These are phyloP conservation scores for Phytopythium ostracodes DNA, from an alignment of 352 stramenopile genomes.

Conservation along the genomic window DNA sequence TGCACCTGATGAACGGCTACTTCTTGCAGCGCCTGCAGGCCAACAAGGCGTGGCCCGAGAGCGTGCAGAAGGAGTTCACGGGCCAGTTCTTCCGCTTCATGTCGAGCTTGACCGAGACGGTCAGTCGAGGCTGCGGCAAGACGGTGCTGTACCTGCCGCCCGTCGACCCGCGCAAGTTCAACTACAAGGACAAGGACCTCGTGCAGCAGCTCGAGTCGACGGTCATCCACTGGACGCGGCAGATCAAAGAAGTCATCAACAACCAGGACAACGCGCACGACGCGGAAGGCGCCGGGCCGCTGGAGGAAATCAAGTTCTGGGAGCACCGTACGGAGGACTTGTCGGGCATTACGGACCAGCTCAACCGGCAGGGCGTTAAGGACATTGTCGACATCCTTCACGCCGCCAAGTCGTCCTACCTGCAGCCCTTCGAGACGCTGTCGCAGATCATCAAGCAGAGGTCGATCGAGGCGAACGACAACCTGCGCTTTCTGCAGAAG, in stretches of 20 bases:
- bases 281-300: constrained; percentile 84
- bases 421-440: constrained; percentile 91
- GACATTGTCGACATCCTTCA: constrained; percentile 86
- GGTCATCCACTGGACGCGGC: constrained; percentile 95
- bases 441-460: constrained; percentile 92
- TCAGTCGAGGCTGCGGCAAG: constrained; percentile 89
- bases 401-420: constrained; percentile 91
- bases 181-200: constrained; percentile 92
- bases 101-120: constrained; percentile 92
- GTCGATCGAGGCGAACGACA: constrained; percentile 91
- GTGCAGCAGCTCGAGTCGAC: constrained; percentile 95
- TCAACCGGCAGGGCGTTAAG: constrained; percentile 89
- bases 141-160: constrained; percentile 92
- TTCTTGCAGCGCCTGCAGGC: constrained; percentile 77
- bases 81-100: constrained; percentile 95
- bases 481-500: constrained; percentile 92
- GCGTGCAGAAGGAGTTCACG: constrained; percentile 92
- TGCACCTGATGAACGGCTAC: constrained; percentile 84
- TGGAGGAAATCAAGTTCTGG: constrained; percentile 97
- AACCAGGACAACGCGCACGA: constrained; percentile 93
- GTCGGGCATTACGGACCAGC: constrained; percentile 91
- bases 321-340: constrained; percentile 90
- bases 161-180: constrained; percentile 77
- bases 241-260: constrained; percentile 97
- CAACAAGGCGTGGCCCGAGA: constrained; percentile 89